phyloP scores from a whole-genome alignment of 2,329 filamentous ascomycete genomes.

The Didymella pomorum region DNA sequence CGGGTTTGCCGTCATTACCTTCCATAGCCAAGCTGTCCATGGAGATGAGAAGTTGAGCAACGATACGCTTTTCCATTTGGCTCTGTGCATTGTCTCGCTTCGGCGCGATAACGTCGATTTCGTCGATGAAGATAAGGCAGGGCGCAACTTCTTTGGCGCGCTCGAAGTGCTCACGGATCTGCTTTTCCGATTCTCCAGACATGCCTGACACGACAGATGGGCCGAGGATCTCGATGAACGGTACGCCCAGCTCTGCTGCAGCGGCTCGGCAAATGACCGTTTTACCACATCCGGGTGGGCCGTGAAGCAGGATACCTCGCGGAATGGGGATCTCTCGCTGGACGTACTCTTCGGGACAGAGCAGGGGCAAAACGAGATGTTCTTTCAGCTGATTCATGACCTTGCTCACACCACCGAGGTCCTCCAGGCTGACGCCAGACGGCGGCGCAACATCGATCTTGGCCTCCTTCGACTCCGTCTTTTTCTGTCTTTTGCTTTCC shows the following conservation, averaged over 20 bases:
- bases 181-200: slow-evolving; percentile 89
- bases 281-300: slow-evolving; percentile 86
- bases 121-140: slow-evolving; percentile 89
- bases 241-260: slow-evolving; percentile 76
- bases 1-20: slow-evolving; percentile 75
- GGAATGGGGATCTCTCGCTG: slow-evolving; percentile 73
- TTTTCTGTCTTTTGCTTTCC: slow-evolving; percentile 69
- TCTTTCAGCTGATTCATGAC: slow-evolving; percentile 74
- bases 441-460: slow-evolving; percentile 70
- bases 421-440: slow-evolving; percentile 70
- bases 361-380: slow-evolving; percentile 76
- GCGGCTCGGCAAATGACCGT: slow-evolving; percentile 84
- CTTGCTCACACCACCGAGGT: slow-evolving; percentile 79
- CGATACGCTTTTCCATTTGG: slow-evolving; percentile 89
- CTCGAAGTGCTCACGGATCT: slow-evolving; percentile 84
- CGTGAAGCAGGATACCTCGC: slow-evolving; percentile 79
- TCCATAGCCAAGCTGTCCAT: slow-evolving; percentile 81
- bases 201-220: slow-evolving; percentile 85
- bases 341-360: slow-evolving; percentile 70
- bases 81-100: slow-evolving; percentile 84
- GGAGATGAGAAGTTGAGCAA: slow-evolving; percentile 81
- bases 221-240: slow-evolving; percentile 83
- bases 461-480: slow-evolving; percentile 42
- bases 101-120: slow-evolving; percentile 89
- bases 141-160: slow-evolving; percentile 86